Evolutionary conservation across 179 eudicot genomes (phyloP), one percentile per base, ranked within the genome.

Genomic region (Vitellaria paradoxa): DNA sequence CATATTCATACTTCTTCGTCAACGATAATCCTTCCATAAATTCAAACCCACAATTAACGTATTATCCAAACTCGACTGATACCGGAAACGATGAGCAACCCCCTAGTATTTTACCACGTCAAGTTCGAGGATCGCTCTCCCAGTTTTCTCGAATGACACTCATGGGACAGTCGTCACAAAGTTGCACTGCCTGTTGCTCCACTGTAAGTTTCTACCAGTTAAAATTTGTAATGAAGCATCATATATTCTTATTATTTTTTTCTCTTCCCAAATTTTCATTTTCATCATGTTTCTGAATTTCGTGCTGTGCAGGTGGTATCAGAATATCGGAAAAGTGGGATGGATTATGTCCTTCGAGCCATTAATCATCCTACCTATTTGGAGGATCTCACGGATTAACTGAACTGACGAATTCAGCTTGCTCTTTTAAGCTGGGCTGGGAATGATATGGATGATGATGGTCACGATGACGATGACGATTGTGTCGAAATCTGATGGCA

Each of bases 131-230:
- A 30, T 87, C 91, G 9, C 88, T 96, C 42, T 93, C 97, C 50
- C 99, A 89, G 69, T 91, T 92, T 81, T 93, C 99, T 73, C 98
- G 89, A 88, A 93, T 93, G 97, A 85, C 90, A 30, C 99, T 96
- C 21, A 84, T 93, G 37, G 99, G 99, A n/a, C 96, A 90, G 76
- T 90, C 99, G 42, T 96, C 99, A 42, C 84, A 80, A 68, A 87
- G 91, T 79, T 96, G 99, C 81, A 93, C 99, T 23, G 99, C 99
- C 67, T 96, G 99, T 77, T 87, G 96, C 82, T 46, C 70, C 53
- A 87, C 81, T 63, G 99, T 96, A 85, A 91, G 98, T 85, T 64
- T 42, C 23, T 53, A 5, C 9, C 47, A 23, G n/a, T 59, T 24
- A 5, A 17, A 24, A 76, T 0, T 53, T 47, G 45, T 17, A 11